These are phyloP conservation scores for Phoma herbarum DNA, from an alignment of 2,329 filamentous ascomycete genomes.

Conservation along the genomic window DNA sequence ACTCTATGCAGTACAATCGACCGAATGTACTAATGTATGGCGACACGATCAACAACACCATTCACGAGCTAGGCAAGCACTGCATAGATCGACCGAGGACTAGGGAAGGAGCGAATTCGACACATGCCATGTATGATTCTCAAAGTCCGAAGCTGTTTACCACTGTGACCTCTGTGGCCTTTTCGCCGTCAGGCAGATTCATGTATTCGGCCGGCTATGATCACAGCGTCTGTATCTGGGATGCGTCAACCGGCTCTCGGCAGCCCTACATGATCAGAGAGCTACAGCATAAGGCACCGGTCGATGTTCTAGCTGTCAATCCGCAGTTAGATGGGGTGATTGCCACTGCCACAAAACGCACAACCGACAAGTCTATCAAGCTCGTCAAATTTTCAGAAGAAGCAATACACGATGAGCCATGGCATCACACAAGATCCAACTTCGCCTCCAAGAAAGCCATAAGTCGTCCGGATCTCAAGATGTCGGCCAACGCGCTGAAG, in stretches of 20 bases:
- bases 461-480: conserved; percentile 38
- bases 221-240: conserved; percentile 56
- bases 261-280: conserved; percentile 32
- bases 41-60: conserved; percentile 50
- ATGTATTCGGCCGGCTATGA: conserved; percentile 67
- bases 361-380: conserved; percentile 46
- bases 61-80: conserved; percentile 65
- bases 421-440: conserved; percentile 20
- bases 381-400: conserved; percentile 37
- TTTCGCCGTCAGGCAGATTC: conserved; percentile 55
- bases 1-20: conserved; percentile 69
- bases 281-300: conserved; percentile 57
- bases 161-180: conserved; percentile 65
- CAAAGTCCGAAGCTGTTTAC: conserved; percentile 64
- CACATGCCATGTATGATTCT: conserved; percentile 56
- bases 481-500: conserved; percentile 43
- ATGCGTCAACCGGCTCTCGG: conserved; percentile 40
- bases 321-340: conserved; percentile 38
- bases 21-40: conserved; percentile 66
- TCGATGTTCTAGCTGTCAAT: conserved; percentile 62
- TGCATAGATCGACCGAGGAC: conserved; percentile 54
- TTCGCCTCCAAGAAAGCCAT: conserved; percentile 45
- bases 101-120: conserved; percentile 53
- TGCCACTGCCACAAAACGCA: conserved; percentile 60
- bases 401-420: conserved; percentile 20